These are phyloP conservation scores for Botryotinia narcissicola DNA, from an alignment of 2,329 filamentous ascomycete species.

Conservation along the genomic window DNA sequence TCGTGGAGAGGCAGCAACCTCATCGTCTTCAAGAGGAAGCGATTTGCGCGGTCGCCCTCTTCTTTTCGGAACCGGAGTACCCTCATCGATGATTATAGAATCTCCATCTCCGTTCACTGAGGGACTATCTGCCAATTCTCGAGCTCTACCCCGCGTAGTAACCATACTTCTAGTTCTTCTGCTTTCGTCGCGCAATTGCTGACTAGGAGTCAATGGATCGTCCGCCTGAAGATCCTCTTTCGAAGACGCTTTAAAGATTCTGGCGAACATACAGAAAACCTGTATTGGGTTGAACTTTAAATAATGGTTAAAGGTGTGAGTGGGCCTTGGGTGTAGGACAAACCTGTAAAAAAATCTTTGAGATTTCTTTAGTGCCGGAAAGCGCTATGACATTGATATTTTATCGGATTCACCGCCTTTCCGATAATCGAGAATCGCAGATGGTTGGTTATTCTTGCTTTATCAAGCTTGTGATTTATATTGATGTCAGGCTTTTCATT, in stretches of 20 bases:
- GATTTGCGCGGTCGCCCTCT: slow-evolving; percentile 21
- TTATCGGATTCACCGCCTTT: slow-evolving; percentile 9
- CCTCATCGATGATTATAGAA: slow-evolving; percentile 20
- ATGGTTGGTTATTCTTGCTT: not conserved
- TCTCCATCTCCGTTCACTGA: slow-evolving; percentile 25
- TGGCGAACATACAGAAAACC: slow-evolving; percentile 33
- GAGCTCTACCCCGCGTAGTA: slow-evolving; percentile 26
- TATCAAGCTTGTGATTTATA: not conserved
- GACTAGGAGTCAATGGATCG: slow-evolving; percentile 19
- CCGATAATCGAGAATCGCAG: not conserved
- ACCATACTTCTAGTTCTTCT: slow-evolving; percentile 28
- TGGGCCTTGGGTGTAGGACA: not conserved
- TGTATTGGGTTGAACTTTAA: not conserved
- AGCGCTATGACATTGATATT: slow-evolving; percentile 1
- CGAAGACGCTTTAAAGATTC: slow-evolving; percentile 30
- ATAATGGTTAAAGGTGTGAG: not conserved
- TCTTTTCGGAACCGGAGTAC: slow-evolving; percentile 20
- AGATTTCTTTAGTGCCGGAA: slow-evolving; percentile 14
- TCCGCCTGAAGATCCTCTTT: slow-evolving; percentile 26
- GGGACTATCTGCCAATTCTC: slow-evolving; percentile 14
- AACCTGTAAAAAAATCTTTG: slow-evolving; percentile 9
- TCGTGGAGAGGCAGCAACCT: slow-evolving; percentile 20
- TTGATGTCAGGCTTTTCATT: not conserved
- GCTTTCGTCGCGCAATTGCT: slow-evolving; percentile 17
- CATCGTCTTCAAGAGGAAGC: slow-evolving; percentile 17